Evolutionary conservation across 2,329 filamentous ascomycete species (phyloP).

Genomic region (Cytospora leucostoma): DNA sequence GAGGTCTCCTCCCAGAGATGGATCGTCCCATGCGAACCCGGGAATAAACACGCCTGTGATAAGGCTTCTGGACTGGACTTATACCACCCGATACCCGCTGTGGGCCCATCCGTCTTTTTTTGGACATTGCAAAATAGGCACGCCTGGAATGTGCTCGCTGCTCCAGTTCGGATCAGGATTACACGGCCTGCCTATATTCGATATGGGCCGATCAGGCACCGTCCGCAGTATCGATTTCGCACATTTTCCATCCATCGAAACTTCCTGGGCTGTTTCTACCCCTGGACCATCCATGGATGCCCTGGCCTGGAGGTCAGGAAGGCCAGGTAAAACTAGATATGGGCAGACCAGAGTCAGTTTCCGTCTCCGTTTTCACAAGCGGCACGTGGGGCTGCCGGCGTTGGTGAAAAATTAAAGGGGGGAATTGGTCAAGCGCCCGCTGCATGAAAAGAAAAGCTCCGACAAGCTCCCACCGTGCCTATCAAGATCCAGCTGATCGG

Average conservation of each 20-base stretch:
- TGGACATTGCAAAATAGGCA: no score
- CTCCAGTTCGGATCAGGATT: not conserved
- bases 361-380: conserved; percentile 10
- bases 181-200: not conserved
- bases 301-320: not conserved
- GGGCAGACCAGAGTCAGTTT: conserved; percentile 16
- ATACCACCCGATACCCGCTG: not conserved
- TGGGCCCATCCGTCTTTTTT: not conserved
- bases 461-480: not conserved
- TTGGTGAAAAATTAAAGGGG: conserved; percentile 18
- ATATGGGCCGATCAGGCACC: not conserved
- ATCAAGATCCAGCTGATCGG: conserved; percentile 4
- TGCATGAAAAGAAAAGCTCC: not conserved
- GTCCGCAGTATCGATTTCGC: not conserved
- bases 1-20: not conserved
- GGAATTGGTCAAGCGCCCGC: not conserved
- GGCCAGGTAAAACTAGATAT: not conserved
- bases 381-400: conserved; percentile 20
- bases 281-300: not conserved
- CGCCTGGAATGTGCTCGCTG: not conserved
- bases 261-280: not conserved
- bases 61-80: not conserved
- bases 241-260: not conserved
- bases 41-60: not conserved
- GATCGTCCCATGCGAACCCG: not conserved